Evolutionary conservation across 495 filamentous ascomycete genomes (phyloP), one percentile per base, ranked within the genome.

Genomic region (Xylaria bambusicola): DNA sequence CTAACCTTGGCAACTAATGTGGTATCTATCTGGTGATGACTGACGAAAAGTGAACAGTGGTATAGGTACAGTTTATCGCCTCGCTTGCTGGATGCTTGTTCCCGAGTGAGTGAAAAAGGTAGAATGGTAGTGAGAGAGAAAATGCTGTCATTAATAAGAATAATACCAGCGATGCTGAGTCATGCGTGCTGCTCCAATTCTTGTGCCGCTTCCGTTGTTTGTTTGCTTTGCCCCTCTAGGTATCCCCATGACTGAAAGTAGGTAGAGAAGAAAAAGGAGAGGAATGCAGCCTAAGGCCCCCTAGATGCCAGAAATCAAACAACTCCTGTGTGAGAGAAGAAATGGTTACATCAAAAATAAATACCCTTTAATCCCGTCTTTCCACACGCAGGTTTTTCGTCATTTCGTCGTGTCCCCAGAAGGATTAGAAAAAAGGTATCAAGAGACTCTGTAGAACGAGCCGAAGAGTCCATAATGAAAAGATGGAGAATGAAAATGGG

Each of bases 1-100:
- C 33, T 46, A 48, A 18, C n/a, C n/a, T n/a, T n/a, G n/a, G n/a
- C 44, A 48, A 46, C 35, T 56, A n/a, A 56, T 51, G 46, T 62
- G 64, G 60, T 65, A 67, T 67, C 62, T 70, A 67, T 65, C 27
- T 61, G 62, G 58, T 65, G 48, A 46, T 31, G 38, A 23, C 58
- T 65, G 48, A 46, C 42, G 38, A 23, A 49, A 38, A 15, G 36
- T 38, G 15, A 33, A 6, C 5, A 33, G 15, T 38, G 44, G 21
- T 48, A 49, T 47, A 27, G 47, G 31, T 57, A 57, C 55, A 57
- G 35, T 57, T 40, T 49, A 49, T 49, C 45, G 55, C 35, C 46
- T 57, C 54, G 54, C 44, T 56, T 48, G 44, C 29, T 56, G 42
- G 46, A 18, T 23, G 31, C 13, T 23, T 10, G 15, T 53, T n/a